Conservation (phyloP, 176 grass and related monocot genomes). For the Musa itinerans region DNA sequence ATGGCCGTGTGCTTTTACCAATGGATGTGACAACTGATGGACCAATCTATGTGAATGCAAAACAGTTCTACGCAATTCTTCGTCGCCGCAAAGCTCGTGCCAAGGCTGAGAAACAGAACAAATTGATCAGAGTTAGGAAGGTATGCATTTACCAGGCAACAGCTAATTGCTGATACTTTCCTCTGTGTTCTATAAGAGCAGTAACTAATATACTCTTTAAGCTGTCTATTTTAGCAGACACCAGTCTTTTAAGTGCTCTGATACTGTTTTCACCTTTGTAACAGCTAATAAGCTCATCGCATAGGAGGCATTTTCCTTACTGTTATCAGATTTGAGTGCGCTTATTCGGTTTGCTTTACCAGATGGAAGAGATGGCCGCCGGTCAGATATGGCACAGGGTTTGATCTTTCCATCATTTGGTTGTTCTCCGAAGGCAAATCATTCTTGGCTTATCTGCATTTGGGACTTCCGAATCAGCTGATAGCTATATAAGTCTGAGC, state of each 20-base stretch:
- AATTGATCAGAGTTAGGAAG: background rate
- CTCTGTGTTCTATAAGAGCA: no score
- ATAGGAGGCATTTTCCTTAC: background rate
- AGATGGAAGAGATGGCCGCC: slow-evolving; percentile 11
- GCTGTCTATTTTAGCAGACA: no score
- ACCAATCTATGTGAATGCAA: background rate
- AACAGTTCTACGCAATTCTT: slow-evolving; percentile 9
- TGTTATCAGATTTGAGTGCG: background rate
- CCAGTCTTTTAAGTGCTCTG: no score
- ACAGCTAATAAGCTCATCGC: no score
- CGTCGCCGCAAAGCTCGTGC: slow-evolving; percentile 2
- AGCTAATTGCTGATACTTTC: no score
- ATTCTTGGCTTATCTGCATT: slow-evolving; percentile 91
- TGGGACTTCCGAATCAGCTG: slow-evolving; percentile 16
- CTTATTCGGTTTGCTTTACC: background rate
- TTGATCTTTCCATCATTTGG: slow-evolving; percentile 26
- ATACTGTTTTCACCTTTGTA: no score
- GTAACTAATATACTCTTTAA: no score
- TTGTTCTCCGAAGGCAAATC: slow-evolving; percentile 81
- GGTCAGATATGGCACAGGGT: background rate
- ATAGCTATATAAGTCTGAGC: background rate
- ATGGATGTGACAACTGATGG: background rate
- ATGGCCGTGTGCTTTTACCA: background rate
- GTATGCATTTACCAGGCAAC: background rate
- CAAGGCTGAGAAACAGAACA: slow-evolving; percentile 7